phyloP scores from a whole-genome alignment of 2,329 filamentous ascomycete genomes.

The Trichoderma sp. region DNA sequence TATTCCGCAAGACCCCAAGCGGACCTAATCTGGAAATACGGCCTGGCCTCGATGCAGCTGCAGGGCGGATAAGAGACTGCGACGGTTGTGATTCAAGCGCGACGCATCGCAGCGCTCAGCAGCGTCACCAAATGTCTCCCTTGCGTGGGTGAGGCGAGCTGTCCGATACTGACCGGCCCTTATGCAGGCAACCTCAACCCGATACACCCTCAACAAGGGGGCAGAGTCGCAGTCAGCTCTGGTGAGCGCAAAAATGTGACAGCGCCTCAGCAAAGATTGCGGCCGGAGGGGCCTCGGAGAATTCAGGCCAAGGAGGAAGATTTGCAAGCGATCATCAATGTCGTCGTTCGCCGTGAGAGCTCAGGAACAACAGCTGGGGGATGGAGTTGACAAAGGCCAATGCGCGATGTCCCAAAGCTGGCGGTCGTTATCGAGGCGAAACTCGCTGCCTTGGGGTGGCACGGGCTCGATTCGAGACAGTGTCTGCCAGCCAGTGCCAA shows the following conservation, averaged over 20 bases:
- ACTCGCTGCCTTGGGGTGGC: constrained; percentile 26
- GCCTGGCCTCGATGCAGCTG: constrained; percentile 21
- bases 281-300: not conserved
- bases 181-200: constrained; percentile 15
- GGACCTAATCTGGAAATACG: constrained; percentile 19
- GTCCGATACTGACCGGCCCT: constrained; percentile 5
- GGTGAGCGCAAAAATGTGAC: constrained; percentile 7
- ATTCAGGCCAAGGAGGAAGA: not conserved
- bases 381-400: not conserved
- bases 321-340: not conserved
- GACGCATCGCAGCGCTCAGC: constrained; percentile 22
- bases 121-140: constrained; percentile 6
- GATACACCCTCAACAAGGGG: not conserved
- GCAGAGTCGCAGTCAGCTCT: not conserved
- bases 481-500: not conserved
- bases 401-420: constrained; percentile 8
- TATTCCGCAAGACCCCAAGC: constrained; percentile 4
- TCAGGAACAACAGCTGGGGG: not conserved
- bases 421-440: constrained; percentile 19
- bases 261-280: not conserved
- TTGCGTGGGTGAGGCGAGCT: not conserved
- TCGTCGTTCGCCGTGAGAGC: not conserved
- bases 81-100: constrained; percentile 18
- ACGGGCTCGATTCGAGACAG: not conserved
- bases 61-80: constrained; percentile 21